Evolutionary conservation across 2,329 filamentous ascomycete species (phyloP), one percentile per base, ranked within the genome.

Genomic region (Aspergillus texensis): DNA sequence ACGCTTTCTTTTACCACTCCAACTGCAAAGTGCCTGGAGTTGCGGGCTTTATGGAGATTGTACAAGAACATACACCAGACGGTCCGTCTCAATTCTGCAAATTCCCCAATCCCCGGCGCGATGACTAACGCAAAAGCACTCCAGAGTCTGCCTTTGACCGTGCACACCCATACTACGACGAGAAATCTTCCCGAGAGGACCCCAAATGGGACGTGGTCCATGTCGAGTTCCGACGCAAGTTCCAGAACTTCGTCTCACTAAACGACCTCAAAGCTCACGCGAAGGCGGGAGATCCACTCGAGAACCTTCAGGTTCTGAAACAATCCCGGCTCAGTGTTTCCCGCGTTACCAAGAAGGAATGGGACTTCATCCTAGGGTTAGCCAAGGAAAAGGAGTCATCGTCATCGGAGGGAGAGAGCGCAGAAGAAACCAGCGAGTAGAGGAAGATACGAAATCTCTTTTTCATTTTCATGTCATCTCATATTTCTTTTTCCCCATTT

Each of bases 1-100:
- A 94, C 36, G 94, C 93, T 30, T 98, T 99, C 81, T 98, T 99
- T 81, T 98, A 98, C 75, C 94, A 97, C 79, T 96, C 92, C 54
- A 96, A 95, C 72, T 95, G 92, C 79, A 96, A 96, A 75, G 86
- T 90, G 28, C 93, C 94, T 0, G 94, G 92, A 2, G 93, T 98
- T 55, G 93, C 90, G 1, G 94, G 94, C 1, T 87, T 90, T 21
- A 94, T 97, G 91, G 91, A 95, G 72, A 91, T 99, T 66, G 93
- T 96, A 19, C 85, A 87, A 67, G 94, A 97, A 74, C 91, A 92
- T 68, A 89, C 90, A 2, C 85, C 92, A 10, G 95, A 99, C 72
- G 80, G 91, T 92, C 80, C 70, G 86, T 78, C 61, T 78, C 68
- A 41, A 16, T 34, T 74, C 73, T 19, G 73, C 53, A 39, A 36